Percentiles rank a stretch among this genome's conserved stretches.
Evolutionary conservation across 805 yeast genomes (phyloP).

Genomic region (Dipodascus albidus): DNA sequence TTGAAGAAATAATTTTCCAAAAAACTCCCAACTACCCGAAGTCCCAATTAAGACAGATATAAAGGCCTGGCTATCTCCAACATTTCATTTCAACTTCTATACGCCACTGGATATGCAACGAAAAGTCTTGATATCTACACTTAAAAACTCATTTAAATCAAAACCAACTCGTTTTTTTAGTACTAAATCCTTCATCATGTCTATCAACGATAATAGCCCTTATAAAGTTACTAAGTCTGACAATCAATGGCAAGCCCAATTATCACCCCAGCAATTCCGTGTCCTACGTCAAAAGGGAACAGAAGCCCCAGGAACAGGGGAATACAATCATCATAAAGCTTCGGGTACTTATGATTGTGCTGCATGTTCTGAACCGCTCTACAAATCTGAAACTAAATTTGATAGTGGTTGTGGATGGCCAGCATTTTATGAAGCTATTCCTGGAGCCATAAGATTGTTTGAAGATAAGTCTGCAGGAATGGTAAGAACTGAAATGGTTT

Average conservation of each 20-base stretch:
- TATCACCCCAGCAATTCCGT: constrained; percentile 65
- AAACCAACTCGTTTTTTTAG: not conserved
- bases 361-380: constrained; percentile 73
- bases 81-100: not conserved
- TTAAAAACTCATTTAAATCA: too few relatives aligned
- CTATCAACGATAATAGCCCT: not conserved
- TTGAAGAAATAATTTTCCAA: too few relatives aligned
- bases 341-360: constrained; percentile 73
- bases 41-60: too few relatives aligned
- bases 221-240: constrained; percentile 27
- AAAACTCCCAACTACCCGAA: too few relatives aligned
- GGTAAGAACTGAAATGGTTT: constrained; percentile 81
- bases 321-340: constrained; percentile 38
- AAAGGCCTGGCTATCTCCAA: too few relatives aligned
- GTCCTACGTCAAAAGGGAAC: constrained; percentile 69
- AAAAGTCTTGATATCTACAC: not conserved
- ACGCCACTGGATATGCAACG: not conserved
- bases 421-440: constrained; percentile 82
- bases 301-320: constrained; percentile 56
- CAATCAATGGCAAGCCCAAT: constrained; percentile 67
- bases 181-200: not conserved
- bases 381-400: constrained; percentile 71
- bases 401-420: constrained; percentile 98
- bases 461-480: constrained; percentile 62
- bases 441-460: constrained; percentile 56